Evolutionary conservation across 352 stramenopile genomes (phyloP), one percentile per base, ranked within the genome.

Genomic region (Phytophthora meadii): DNA sequence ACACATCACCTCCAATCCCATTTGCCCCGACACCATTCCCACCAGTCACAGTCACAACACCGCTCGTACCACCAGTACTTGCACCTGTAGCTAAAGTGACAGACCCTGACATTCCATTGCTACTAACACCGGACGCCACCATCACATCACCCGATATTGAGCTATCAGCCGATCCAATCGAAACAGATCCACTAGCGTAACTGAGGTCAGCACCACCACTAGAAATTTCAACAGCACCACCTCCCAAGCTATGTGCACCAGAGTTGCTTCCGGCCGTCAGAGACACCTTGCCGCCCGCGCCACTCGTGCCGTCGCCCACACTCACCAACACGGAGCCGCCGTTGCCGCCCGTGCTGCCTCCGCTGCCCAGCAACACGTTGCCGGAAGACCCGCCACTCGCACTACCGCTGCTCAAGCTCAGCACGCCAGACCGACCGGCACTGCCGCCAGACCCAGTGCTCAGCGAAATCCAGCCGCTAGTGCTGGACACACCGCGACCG

Each of bases 21-120:
- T 11, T 3, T 1, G 24, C 9, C 3, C 22, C 51, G 45, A 11
- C 11, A 27, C 36, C 36, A 4, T 15, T 6, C 17, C 51, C 37
- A 19, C 36, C 51, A 39, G 15, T n/a, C 7, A 56, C 22, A 8
- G 19, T 54, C 42, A 51, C 34, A 5, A 24, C 2, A 4, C 54
- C 54, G 8, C 42, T 54, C n/a, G 24, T 17, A 10, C 65, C 60
- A n/a, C 36, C 46, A 15, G 62, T 50, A 15, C 74, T 69, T 34
- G 48, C 45, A 34, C 79, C 79, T 37, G 81, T 65, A 25, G 68
- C 61, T 47, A 83, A 22, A 2, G 64, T 71, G 19, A 85, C 68
- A 10, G 42, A 49, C 17, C 75, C 76, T 8, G 61, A 68, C 10
- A 55, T 40, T 2, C 12, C 25, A 14, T 74, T 22, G 22, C 32